These are phyloP conservation scores for Ophiobolus disseminans DNA, from an alignment of 2,329 filamentous ascomycete species.

Conservation along the genomic window DNA sequence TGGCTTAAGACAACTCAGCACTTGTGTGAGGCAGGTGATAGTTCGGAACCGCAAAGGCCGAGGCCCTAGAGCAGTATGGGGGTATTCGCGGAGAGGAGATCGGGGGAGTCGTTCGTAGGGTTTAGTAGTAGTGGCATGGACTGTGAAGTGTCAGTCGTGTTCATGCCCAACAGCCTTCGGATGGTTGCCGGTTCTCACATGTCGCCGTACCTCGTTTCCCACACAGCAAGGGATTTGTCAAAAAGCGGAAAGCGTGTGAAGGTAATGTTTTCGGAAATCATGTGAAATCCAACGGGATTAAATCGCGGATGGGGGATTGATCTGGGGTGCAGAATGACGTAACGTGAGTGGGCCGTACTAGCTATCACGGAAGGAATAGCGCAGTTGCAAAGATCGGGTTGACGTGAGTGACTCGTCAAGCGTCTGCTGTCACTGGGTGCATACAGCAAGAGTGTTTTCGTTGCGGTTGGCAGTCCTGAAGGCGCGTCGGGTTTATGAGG, in stretches of 20 bases:
- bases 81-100: not conserved
- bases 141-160: conserved; percentile 26
- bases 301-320: conserved; percentile 16
- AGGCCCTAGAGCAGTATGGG: not conserved
- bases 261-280: conserved; percentile 30
- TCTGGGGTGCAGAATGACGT: conserved; percentile 36
- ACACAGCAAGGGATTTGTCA: conserved; percentile 36
- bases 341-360: conserved; percentile 19
- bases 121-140: conserved; percentile 9
- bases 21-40: conserved; percentile 3
- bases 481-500: conserved; percentile 17
- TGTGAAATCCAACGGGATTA: conserved; percentile 33
- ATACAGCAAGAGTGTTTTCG: not conserved
- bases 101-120: not conserved
- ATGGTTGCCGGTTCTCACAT: conserved; percentile 17
- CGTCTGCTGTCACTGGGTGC: not conserved
- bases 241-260: conserved; percentile 35
- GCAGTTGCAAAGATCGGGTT: not conserved
- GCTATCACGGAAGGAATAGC: conserved; percentile 3
- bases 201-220: conserved; percentile 23
- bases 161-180: conserved; percentile 7
- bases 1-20: conserved; percentile 6
- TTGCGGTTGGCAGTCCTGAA: conserved; percentile 5
- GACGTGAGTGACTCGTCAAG: conserved; percentile 1
- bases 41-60: not conserved